Percentiles rank a stretch among this genome's conserved stretches.
These are phyloP conservation scores for Chrysosporium queenslandicum DNA, from an alignment of 2,329 filamentous ascomycete species.

Conservation along the genomic window DNA sequence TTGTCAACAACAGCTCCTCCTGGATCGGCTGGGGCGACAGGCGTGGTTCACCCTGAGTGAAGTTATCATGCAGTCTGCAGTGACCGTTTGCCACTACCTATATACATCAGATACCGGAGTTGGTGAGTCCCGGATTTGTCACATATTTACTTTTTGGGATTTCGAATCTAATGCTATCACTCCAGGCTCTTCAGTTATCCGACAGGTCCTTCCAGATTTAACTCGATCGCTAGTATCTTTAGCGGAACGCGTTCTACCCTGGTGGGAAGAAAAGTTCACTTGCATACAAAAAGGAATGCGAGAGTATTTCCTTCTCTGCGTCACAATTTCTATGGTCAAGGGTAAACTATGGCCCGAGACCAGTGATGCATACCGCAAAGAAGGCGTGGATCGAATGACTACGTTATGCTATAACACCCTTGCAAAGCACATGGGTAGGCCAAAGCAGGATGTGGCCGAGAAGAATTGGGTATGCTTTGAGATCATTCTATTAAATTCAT, in stretches of 20 bases:
- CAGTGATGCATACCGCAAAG: slow-evolving; percentile 11
- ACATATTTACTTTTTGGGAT: neutral
- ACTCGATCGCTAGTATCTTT: slow-evolving; percentile 15
- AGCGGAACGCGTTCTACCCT: slow-evolving; percentile 17
- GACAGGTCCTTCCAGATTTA: slow-evolving; percentile 12
- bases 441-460: neutral
- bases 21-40: slow-evolving; percentile 26
- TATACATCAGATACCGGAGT: slow-evolving; percentile 21
- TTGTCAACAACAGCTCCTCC: slow-evolving; percentile 28
- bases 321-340: slow-evolving; percentile 18
- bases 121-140: slow-evolving; percentile 18
- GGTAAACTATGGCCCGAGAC: slow-evolving; percentile 15
- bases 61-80: slow-evolving; percentile 30
- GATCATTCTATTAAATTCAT: no score
- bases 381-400: slow-evolving; percentile 30
- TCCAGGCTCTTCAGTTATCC: slow-evolving; percentile 16
- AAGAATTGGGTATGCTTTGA: neutral
- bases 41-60: slow-evolving; percentile 29
- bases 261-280: slow-evolving; percentile 18
- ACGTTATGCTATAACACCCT: slow-evolving; percentile 30
- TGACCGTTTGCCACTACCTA: slow-evolving; percentile 32
- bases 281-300: slow-evolving; percentile 19
- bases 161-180: neutral
- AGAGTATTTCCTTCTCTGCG: slow-evolving; percentile 19
- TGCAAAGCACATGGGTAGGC: slow-evolving; percentile 22